Evolutionary conservation across 768 basidiomycete genomes (phyloP), one percentile per base, ranked within the genome.

Genomic region (Erythrobasidium yunnanense): DNA sequence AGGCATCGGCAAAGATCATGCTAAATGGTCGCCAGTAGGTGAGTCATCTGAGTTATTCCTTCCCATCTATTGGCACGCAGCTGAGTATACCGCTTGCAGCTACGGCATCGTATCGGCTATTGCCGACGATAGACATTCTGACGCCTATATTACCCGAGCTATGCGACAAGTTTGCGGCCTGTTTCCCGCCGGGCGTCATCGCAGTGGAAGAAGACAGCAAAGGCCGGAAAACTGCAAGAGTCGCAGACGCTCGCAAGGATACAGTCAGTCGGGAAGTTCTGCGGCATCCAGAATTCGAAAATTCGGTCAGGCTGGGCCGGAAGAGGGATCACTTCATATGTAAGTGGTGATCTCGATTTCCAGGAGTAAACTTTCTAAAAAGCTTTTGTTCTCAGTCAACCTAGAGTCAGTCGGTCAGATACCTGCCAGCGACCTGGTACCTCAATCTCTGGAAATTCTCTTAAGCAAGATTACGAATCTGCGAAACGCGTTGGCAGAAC

Each of bases 21-120:
- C 95, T 50, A 99, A 99, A 75, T 99, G 88, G 75, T 88, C 84
- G 66, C 91, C 95, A 30, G 95, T 97, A 55, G 90, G 91, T 88
- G 71, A 62, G 78, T 68, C 6, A 6, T 20, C 13, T 25, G 34
- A 60, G 13, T 5, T 46, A 45, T 45, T 42, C 8, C 38, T 51
- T 49, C 32, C 20, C n/a, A 8, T 5, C 20, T 30, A 11, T n/a
- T 22, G 15, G 4, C 27, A 11, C 35, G 23, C 46, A 25, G 8
- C 27, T 22, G 25, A 42, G 8, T 1, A 33, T 29, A 27, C 25
- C 4, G 2, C 2, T 18, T 42, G 8, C 29, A 91, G 93, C 93
- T 2, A 96, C 92, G 5, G 93, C 95, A 1, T 88, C 91, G 0
- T 99, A 97, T 74, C 87, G 95, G 54, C 81, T 95, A 4, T 82